These are phyloP conservation scores for Psidium guajava DNA, from an alignment of 345 rosid species.

Conservation along the genomic window DNA sequence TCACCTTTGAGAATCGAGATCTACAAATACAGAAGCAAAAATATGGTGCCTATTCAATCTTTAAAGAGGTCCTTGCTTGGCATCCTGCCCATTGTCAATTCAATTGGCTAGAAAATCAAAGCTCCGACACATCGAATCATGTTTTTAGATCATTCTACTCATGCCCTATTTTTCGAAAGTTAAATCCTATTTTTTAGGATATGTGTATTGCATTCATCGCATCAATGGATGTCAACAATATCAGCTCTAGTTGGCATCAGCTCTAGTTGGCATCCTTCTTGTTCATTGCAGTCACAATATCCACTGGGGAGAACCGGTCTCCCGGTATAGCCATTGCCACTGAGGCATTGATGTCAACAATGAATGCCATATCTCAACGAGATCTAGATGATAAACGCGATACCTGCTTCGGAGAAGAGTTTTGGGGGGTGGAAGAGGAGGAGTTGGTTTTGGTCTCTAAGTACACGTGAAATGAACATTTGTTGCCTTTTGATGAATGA, in stretches of 20 bases:
- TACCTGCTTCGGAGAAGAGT: neutral
- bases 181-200: neutral
- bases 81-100: too few species aligned
- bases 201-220: neutral
- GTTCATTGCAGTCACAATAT: neutral
- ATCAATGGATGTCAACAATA: neutral
- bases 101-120: neutral
- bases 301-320: accelerated
- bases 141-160: neutral
- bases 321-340: neutral
- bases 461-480: accelerated
- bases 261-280: neutral
- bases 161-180: too few species aligned
- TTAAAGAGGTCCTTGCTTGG: too few species aligned
- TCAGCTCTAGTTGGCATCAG: neutral
- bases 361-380: neutral
- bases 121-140: neutral
- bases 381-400: accelerated
- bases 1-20: too few species aligned
- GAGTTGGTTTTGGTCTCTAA: neutral
- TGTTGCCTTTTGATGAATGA: accelerated
- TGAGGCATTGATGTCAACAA: neutral
- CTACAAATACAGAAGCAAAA: too few species aligned
- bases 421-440: too few species aligned
- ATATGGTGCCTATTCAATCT: too few species aligned